Percentiles rank a stretch among this genome's conserved stretches.
Conservation (phyloP, 2,329 filamentous ascomycete genomes). For the Ceratocystis diversiconidia region DNA sequence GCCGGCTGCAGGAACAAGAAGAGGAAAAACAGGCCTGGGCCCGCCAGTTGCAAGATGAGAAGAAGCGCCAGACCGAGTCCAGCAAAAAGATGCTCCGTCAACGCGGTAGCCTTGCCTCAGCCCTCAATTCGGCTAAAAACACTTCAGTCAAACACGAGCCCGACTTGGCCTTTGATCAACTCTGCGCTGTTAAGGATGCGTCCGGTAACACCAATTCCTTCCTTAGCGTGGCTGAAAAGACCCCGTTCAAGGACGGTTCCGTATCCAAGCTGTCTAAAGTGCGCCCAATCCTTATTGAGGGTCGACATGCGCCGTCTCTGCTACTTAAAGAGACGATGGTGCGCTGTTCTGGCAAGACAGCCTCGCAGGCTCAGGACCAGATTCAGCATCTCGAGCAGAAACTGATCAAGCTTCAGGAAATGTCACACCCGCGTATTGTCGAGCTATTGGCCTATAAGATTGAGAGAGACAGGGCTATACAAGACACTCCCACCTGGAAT, state of each 20-base stretch:
- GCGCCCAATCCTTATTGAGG: constrained; percentile 46
- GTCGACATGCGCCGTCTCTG: constrained; percentile 46
- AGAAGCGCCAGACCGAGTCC: constrained; percentile 51
- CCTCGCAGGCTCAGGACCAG: constrained; percentile 55
- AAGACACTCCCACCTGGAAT: constrained; percentile 42
- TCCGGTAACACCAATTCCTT: constrained; percentile 53
- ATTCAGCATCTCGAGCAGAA: constrained; percentile 66
- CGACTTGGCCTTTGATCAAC: constrained; percentile 50
- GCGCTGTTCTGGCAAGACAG: constrained; percentile 41
- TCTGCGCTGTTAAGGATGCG: constrained; percentile 47
- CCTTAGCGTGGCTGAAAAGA: constrained; percentile 55
- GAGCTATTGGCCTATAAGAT: constrained; percentile 76
- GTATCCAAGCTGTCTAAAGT: constrained; percentile 59
- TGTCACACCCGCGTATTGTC: constrained; percentile 59
- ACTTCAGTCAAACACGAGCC: constrained; percentile 21
- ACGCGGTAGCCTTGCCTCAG: constrained; percentile 21
- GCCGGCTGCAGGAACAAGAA: constrained; percentile 40
- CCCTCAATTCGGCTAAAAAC: constrained; percentile 15
- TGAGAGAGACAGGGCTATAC: constrained; percentile 35
- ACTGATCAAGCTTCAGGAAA: constrained; percentile 55
- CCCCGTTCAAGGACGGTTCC: constrained; percentile 39
- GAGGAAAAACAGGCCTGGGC: constrained; percentile 59
- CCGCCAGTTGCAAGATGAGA: constrained; percentile 58
- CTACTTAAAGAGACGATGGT: constrained; percentile 59
- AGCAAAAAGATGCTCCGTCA: constrained; percentile 43